phyloP scores from a whole-genome alignment of 2,329 filamentous ascomycete genomes.

The Gnomoniopsis sp. region DNA sequence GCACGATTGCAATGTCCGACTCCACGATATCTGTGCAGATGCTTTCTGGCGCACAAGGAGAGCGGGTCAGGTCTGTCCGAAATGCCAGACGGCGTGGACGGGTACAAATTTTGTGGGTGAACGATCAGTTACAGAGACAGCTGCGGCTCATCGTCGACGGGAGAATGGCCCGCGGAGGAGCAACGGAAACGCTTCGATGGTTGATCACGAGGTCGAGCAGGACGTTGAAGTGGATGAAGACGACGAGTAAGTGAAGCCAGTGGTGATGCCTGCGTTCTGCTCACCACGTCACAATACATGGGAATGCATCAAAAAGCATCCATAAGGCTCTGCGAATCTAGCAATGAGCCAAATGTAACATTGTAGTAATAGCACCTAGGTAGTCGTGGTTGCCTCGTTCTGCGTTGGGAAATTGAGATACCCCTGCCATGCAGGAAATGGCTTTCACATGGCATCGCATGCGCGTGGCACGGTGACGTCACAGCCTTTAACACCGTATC shows the following conservation, averaged over 20 bases:
- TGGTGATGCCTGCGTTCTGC: not conserved
- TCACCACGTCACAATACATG: not conserved
- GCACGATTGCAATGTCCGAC: constrained; percentile 61
- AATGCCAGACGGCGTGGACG: constrained; percentile 50
- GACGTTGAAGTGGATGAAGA: constrained; percentile 25
- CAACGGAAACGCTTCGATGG: constrained; percentile 31
- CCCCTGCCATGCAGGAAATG: constrained; percentile 11
- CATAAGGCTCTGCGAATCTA: not conserved
- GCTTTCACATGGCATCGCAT: constrained; percentile 6
- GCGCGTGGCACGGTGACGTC: constrained; percentile 8
- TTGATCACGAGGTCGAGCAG: constrained; percentile 27
- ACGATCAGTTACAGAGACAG: constrained; percentile 51
- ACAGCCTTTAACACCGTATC: constrained; percentile 1
- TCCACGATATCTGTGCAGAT: constrained; percentile 75
- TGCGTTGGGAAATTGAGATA: constrained; percentile 8
- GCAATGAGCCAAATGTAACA: not conserved
- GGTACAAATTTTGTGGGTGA: constrained; percentile 52
- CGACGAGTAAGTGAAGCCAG: constrained; percentile 6
- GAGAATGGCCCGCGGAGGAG: constrained; percentile 29
- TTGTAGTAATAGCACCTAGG: not conserved
- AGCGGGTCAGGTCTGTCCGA: constrained; percentile 56
- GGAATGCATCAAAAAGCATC: not conserved
- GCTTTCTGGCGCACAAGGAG: constrained; percentile 68
- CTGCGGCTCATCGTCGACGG: constrained; percentile 43
- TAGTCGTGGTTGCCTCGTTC: not conserved